phyloP scores from a whole-genome alignment of 129 eudicot genomes.

The Pseudognaphalium luteoalbum region DNA sequence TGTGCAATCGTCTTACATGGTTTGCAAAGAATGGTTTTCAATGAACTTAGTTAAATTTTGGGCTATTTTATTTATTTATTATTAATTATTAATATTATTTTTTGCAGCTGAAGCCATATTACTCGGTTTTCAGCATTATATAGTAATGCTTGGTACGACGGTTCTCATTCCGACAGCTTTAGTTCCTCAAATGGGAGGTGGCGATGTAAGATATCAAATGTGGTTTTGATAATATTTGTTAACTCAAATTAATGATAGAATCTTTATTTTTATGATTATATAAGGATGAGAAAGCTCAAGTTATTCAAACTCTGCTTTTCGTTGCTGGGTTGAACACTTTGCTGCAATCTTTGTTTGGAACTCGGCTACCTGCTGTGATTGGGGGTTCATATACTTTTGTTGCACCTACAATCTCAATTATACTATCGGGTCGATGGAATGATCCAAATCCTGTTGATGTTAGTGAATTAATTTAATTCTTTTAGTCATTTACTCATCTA shows the following conservation, averaged over 20 bases:
- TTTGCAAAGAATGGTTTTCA: neutral
- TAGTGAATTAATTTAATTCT: constrained; percentile 25
- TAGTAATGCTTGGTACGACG: constrained; percentile 74
- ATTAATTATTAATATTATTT: neutral
- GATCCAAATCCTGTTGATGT: constrained; percentile 61
- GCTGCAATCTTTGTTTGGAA: constrained; percentile 62
- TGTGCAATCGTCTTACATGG: neutral
- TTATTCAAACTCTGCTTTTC: constrained; percentile 70
- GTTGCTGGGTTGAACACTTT: constrained; percentile 76
- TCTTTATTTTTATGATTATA: constrained; percentile 12
- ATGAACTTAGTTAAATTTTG: neutral
- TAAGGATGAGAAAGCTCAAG: constrained; percentile 74
- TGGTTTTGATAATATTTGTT: constrained; percentile 6
- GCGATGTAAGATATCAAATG: constrained; percentile 46
- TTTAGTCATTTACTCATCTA: neutral
- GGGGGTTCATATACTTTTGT: constrained; percentile 77
- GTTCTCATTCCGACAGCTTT: constrained; percentile 73
- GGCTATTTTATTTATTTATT: neutral
- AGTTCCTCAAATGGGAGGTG: constrained; percentile 90
- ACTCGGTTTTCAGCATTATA: constrained; percentile 69
- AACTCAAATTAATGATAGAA: neutral
- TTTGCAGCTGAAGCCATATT: constrained; percentile 74
- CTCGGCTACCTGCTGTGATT: constrained; percentile 68
- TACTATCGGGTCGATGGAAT: constrained; percentile 60
- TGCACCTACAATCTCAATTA: constrained; percentile 70